A percentile compares a stretch with the other conserved stretches of the same genome.
Conservation (phyloP, 805 yeast species). For the Tetrapisispora iriomotensis region DNA sequence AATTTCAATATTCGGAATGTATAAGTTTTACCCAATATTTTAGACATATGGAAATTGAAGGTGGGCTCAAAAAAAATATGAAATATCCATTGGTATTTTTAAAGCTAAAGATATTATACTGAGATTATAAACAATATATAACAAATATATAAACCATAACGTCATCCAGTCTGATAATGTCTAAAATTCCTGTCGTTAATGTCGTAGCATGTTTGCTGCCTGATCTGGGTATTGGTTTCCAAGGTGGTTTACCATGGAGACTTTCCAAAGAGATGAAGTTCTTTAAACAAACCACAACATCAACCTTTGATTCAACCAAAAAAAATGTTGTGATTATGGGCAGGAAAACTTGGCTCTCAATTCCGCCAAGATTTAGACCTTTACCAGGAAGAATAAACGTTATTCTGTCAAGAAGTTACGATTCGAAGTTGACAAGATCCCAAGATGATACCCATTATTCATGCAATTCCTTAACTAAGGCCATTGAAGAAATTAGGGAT, state of each 20-base stretch:
- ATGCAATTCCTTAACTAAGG: conserved; percentile 37
- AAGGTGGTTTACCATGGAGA: conserved; percentile 83
- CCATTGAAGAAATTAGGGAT: conserved; percentile 29
- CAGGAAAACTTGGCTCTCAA: conserved; percentile 89
- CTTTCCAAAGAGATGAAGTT: conserved; percentile 76
- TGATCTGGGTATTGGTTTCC: conserved; percentile 70
- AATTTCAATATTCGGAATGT: no score
- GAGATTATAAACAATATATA: no score
- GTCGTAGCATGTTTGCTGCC: conserved; percentile 85
- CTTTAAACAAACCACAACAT: conserved; percentile 64
- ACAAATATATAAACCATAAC: no score
- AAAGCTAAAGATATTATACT: no score
- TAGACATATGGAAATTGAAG: no score
- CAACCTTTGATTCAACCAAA: conserved; percentile 27
- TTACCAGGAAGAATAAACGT: conserved; percentile 66
- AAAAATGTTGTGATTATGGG: conserved; percentile 90
- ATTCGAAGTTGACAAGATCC: conserved; percentile 2
- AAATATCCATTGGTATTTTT: no score
- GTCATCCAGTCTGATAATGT: no score
- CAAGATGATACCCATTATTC: conserved; percentile 7
- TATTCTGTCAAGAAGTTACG: conserved; percentile 48
- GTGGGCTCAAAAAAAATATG: no score
- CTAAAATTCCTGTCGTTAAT: conserved; percentile 38
- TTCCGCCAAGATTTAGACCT: conserved; percentile 78
- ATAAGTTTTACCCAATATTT: no score